These are phyloP conservation scores for Colletotrichum sp. DNA, from an alignment of 2,329 filamentous ascomycete genomes.

Conservation along the genomic window DNA sequence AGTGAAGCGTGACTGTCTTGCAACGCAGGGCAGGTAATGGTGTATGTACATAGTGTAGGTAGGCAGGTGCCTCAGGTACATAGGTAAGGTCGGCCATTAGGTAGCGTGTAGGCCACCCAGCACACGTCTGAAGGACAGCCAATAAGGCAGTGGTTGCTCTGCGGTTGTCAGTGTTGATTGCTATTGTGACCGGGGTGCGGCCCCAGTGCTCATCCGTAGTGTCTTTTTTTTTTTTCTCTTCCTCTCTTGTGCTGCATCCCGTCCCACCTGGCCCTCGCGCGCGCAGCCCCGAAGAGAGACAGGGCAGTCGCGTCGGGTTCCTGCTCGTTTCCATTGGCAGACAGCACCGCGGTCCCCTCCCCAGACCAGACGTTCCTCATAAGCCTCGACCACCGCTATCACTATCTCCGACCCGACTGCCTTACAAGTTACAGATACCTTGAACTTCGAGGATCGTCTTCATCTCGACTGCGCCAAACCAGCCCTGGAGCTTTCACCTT, in stretches of 20 bases:
- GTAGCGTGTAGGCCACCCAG: neutral
- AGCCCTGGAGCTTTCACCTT: neutral
- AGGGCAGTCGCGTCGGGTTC: slow-evolving; percentile 14
- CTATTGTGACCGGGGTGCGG: slow-evolving; percentile 9
- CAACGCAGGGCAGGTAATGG: no score
- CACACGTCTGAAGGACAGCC: slow-evolving; percentile 28
- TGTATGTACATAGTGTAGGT: no score
- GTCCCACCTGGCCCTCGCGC: neutral
- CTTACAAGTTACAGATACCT: neutral
- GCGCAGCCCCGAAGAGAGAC: slow-evolving; percentile 2
- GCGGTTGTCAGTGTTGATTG: slow-evolving; percentile 61
- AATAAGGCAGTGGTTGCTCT: slow-evolving; percentile 58
- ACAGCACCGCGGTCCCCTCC: neutral
- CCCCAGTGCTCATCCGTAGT: neutral
- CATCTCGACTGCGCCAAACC: neutral
- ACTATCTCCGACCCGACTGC: neutral
- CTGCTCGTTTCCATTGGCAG: neutral
- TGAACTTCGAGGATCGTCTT: neutral
- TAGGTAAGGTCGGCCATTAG: no score
- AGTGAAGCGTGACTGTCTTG: neutral
- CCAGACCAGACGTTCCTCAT: neutral
- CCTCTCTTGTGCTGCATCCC: neutral
- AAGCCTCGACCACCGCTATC: slow-evolving; percentile 2
- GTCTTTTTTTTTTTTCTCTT: neutral
- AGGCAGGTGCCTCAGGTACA: no score